Percentiles rank a stretch among this genome's conserved stretches.
Evolutionary conservation across 176 grass and related monocot species (phyloP).

Genomic region (Carex cristatella): DNA sequence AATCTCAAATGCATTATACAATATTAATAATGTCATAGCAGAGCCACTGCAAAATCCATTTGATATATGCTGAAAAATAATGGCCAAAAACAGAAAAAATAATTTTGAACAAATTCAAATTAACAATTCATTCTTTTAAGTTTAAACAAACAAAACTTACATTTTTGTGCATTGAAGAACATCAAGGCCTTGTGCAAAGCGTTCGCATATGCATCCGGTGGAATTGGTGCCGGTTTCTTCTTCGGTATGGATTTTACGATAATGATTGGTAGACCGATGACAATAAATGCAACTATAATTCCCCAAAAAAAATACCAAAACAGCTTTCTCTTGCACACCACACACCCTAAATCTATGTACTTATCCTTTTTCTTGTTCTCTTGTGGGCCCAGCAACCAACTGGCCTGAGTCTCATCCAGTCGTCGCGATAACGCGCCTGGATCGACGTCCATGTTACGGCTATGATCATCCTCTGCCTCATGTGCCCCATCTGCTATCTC

Average conservation of each 20-base stretch:
- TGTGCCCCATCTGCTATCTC: constrained; percentile 45
- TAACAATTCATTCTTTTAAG: not conserved
- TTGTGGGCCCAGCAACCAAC: constrained; percentile 78
- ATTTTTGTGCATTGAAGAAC: constrained; percentile 99
- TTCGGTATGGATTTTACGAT: constrained; percentile 84
- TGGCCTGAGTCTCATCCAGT: constrained; percentile 95
- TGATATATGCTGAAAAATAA: not conserved
- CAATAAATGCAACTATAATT: constrained; percentile 51
- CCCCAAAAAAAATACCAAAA: constrained; percentile 65
- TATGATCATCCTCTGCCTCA: constrained; percentile 64
- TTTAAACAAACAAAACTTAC: constrained; percentile 27
- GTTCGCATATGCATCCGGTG: constrained; percentile 59
- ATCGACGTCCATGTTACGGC: constrained; percentile 78
- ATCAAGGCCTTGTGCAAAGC: constrained; percentile 87
- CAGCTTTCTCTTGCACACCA: constrained; percentile 71
- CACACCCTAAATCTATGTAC: constrained; percentile 84
- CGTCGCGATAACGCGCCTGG: constrained; percentile 57
- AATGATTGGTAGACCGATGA: constrained; percentile 77
- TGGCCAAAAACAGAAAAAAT: not conserved
- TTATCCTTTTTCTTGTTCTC: constrained; percentile 93
- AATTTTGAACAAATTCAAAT: not conserved
- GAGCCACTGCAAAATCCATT: not conserved
- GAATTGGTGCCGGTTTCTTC: constrained; percentile 49
- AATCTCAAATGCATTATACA: not conserved
- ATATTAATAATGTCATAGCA: not conserved